phyloP scores from a whole-genome alignment of 768 basidiomycete genomes.

The Leccinum boreale region DNA sequence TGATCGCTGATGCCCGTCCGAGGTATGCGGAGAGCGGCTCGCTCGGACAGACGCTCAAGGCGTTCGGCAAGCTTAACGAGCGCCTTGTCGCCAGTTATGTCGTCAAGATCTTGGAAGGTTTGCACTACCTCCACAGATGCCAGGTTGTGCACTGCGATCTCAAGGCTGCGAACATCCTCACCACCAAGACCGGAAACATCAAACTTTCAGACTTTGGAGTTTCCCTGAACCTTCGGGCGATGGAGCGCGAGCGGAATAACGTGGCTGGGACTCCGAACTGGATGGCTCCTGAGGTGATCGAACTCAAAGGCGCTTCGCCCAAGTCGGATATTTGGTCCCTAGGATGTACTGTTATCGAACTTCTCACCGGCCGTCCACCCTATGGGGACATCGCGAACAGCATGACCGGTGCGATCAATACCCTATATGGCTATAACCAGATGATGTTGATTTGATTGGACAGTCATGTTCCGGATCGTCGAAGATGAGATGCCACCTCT shows the following conservation, averaged over 20 bases:
- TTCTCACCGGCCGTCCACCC: constrained; percentile 89
- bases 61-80: constrained; percentile 93
- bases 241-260: constrained; percentile 81
- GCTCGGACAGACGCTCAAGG: constrained; percentile 86
- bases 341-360: constrained; percentile 91
- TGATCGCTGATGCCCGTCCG: constrained; percentile 16
- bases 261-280: constrained; percentile 96
- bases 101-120: constrained; percentile 93
- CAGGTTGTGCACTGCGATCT: constrained; percentile 97
- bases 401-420: constrained; percentile 71
- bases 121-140: constrained; percentile 87
- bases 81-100: constrained; percentile 89
- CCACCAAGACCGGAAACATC: constrained; percentile 95
- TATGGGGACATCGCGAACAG: constrained; percentile 86
- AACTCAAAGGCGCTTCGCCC: constrained; percentile 88
- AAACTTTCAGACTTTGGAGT: constrained; percentile 98
- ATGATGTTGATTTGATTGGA: constrained; percentile 7
- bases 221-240: constrained; percentile 89
- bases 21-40: constrained; percentile 98
- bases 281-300: constrained; percentile 99
- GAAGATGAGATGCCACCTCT: constrained; percentile 88
- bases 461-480: constrained; percentile 97
- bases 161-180: constrained; percentile 98
- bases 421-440: not conserved
- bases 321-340: constrained; percentile 96